A percentile compares a stretch with the other conserved stretches of the same genome.
Evolutionary conservation across 2,329 filamentous ascomycete species (phyloP).

Genomic region (Stagonosporopsis rhizophila): DNA sequence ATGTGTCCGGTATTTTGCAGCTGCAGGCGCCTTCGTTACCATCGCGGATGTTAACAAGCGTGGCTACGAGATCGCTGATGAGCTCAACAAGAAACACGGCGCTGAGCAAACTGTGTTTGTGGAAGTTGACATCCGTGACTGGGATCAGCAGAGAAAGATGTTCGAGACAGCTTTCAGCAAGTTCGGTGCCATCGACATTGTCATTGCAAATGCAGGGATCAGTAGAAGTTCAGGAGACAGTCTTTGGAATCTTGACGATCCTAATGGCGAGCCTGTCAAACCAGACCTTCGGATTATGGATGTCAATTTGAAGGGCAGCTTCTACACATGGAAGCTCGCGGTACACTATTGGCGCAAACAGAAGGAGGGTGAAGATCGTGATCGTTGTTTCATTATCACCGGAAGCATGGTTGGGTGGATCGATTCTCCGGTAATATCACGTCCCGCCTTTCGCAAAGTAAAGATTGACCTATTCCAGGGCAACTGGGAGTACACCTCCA

Average conservation of each 20-base stretch:
- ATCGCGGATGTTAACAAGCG: conserved; percentile 43
- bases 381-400: conserved; percentile 30
- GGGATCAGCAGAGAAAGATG: conserved; percentile 27
- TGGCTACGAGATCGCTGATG: conserved; percentile 35
- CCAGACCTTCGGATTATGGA: conserved; percentile 27
- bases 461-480: conserved; percentile 13
- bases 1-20: conserved; percentile 40
- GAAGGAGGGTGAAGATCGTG: conserved; percentile 23
- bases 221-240: conserved; percentile 47
- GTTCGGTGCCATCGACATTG: conserved; percentile 45
- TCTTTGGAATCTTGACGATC: conserved; percentile 57
- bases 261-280: conserved; percentile 23
- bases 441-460: background rate
- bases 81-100: conserved; percentile 33
- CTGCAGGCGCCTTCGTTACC: conserved; percentile 44
- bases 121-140: conserved; percentile 26
- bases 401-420: conserved; percentile 29
- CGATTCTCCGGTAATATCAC: conserved; percentile 21
- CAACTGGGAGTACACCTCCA: conserved; percentile 52
- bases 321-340: conserved; percentile 30
- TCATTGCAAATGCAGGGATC: conserved; percentile 31
- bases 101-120: conserved; percentile 31
- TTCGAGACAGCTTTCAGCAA: conserved; percentile 21
- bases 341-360: conserved; percentile 28
- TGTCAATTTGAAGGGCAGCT: conserved; percentile 24